Evolutionary conservation across 2,329 filamentous ascomycete species (phyloP).

Genomic region (Talaromyces albobiverticillius): DNA sequence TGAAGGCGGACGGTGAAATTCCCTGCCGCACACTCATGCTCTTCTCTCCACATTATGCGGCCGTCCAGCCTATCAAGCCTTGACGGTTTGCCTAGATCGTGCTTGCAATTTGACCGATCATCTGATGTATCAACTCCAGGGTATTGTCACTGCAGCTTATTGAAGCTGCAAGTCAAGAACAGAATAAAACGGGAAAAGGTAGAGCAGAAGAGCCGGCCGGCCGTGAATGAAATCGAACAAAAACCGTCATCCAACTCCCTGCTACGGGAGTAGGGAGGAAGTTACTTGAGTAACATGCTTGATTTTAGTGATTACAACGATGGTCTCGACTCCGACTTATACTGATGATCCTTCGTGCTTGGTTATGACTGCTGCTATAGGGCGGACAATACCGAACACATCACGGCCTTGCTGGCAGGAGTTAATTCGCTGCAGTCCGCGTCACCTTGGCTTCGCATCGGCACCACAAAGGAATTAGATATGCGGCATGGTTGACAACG

Average conservation of each 20-base stretch:
- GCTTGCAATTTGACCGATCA: background rate
- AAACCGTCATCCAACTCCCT: background rate
- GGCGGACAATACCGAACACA: constrained; percentile 1
- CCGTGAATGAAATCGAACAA: background rate
- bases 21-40: too few relatives aligned
- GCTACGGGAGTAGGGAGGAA: too few relatives aligned
- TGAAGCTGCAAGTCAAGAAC: background rate
- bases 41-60: background rate
- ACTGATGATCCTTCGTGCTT: too few relatives aligned
- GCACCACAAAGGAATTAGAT: too few relatives aligned
- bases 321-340: too few relatives aligned
- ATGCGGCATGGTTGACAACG: too few relatives aligned
- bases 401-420: constrained; percentile 6
- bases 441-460: background rate
- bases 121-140: background rate
- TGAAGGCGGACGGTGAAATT: too few relatives aligned
- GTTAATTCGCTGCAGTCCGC: background rate
- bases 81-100: too few relatives aligned
- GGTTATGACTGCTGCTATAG: background rate
- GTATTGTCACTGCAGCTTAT: background rate
- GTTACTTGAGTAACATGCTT: too few relatives aligned
- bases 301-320: too few relatives aligned
- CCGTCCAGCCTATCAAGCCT: background rate
- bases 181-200: background rate
- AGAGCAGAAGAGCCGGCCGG: too few relatives aligned